Evolutionary conservation across 495 filamentous ascomycete species (phyloP), one percentile per base, ranked within the genome.

Genomic region (Tuber aestivum): DNA sequence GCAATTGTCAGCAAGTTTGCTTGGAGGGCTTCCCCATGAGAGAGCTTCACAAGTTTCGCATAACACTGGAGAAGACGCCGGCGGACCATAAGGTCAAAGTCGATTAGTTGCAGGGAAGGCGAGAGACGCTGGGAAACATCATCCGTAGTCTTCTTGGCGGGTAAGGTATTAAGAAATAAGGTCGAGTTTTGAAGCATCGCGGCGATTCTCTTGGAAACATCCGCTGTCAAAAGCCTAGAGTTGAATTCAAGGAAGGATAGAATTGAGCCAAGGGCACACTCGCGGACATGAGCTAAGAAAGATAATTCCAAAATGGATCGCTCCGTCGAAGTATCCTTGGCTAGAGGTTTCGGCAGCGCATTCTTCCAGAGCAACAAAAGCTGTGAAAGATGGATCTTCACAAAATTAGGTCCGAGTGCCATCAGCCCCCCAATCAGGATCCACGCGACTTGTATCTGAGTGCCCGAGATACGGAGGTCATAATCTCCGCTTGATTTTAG

Each of bases 361-460:
- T 97, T 98, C 83, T 97, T 97, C 95, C 95, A 99, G 20, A 99
- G 87, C n/a, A 98, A 85, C 72, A 98, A 90, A 69, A 99, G 86
- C 83, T 98, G 95, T 4, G 95, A 95, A 32, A 99, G 87, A 85
- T 98, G 95, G 61, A 97, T 98, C 84, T 99, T 99, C 84, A 98
- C 95, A 83, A 99, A 99, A 83, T 97, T 97, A 8, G 96, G 96
- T 0, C 95, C 95, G 3, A 98, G 87, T 10, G 94, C 92, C 96
- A 98, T 98, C 38, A 99, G 85, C 0, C 95, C 95, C 45, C 95
- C 95, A 74, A 99, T 96, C 72, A 99, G 84, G 68, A 97, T 97
- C 95, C 95, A 99, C 32, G 95, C 95, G 8, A 98, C 94, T 80
- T 99, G 95, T 48, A 99, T 94, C 82, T 99, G 95, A 23, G 93